phyloP scores from a whole-genome alignment of 768 basidiomycete species.

The Rhizopogon roseolus region DNA sequence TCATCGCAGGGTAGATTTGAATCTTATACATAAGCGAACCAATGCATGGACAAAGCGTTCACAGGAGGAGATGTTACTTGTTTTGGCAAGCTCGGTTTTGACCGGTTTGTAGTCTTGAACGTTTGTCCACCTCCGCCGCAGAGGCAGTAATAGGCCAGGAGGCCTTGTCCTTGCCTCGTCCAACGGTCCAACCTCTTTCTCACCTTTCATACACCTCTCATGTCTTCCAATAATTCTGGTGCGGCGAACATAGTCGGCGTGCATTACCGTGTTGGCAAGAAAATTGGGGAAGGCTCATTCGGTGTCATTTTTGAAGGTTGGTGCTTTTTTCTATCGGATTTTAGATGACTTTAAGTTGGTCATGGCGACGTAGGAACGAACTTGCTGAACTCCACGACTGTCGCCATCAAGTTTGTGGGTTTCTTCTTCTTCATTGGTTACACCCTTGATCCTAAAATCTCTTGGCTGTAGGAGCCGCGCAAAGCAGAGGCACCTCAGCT shows the following conservation, averaged over 20 bases:
- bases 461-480: conserved; percentile 65
- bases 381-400: conserved; percentile 95
- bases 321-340: conserved; percentile 1
- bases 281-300: conserved; percentile 98
- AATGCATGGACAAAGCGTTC: background rate
- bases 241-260: conserved; percentile 83
- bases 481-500: conserved; percentile 97
- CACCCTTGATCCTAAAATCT: conserved; percentile 3
- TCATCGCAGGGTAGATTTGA: too few relatives aligned
- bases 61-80: background rate
- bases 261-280: conserved; percentile 98
- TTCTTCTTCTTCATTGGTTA: background rate
- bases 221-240: conserved; percentile 54
- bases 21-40: background rate
- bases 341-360: background rate
- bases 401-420: conserved; percentile 99
- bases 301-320: conserved; percentile 94
- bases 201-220: conserved; percentile 28
- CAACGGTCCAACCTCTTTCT: conserved; percentile 7
- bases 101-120: conserved; percentile 14
- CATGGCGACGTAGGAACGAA: conserved; percentile 72
- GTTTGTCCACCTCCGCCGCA: conserved; percentile 26
- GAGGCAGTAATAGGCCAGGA: conserved; percentile 24
- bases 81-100: conserved; percentile 21
- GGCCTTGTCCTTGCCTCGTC: conserved; percentile 4